Percentiles rank a stretch among this genome's conserved stretches.
Conservation (phyloP, 176 grass and related monocot genomes). For the Paspalum notatum region DNA sequence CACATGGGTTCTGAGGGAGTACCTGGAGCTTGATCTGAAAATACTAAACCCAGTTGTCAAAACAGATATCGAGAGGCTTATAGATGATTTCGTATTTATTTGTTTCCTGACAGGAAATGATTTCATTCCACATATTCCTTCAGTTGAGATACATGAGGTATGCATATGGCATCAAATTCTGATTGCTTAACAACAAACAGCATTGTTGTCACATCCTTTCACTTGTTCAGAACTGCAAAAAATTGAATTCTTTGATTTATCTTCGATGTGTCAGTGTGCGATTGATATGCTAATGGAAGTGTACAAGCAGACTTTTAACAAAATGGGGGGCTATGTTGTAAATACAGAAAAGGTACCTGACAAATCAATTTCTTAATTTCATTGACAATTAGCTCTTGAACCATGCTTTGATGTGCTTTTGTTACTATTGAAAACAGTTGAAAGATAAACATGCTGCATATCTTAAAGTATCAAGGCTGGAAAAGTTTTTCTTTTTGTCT, state of each 20-base stretch:
- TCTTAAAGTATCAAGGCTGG: slow-evolving; percentile 39
- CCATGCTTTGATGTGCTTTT: background rate
- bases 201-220: too few species aligned
- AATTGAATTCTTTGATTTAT: background rate
- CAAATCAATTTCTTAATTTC: background rate
- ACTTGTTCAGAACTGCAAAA: background rate
- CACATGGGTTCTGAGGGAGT: slow-evolving; percentile 77
- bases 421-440: slow-evolving; percentile 29
- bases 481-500: slow-evolving; percentile 42
- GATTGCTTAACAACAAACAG: too few species aligned
- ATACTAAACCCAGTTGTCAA: slow-evolving; percentile 45
- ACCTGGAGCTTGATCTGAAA: slow-evolving; percentile 70
- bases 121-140: slow-evolving; percentile 76
- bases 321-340: slow-evolving; percentile 68
- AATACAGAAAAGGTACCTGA: slow-evolving; percentile 51
- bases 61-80: slow-evolving; percentile 57
- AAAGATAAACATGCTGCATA: slow-evolving; percentile 37
- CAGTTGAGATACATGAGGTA: too few species aligned
- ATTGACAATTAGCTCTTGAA: background rate
- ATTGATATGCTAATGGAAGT: slow-evolving; percentile 59
- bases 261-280: slow-evolving; percentile 39
- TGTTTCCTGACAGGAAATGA: slow-evolving; percentile 86
- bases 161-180: too few species aligned
- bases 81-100: slow-evolving; percentile 84
- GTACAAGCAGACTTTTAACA: slow-evolving; percentile 60